Base-by-base conservation (phyloP, 2,329 filamentous ascomycete genomes). In the Calonectria pteridis region DNA sequence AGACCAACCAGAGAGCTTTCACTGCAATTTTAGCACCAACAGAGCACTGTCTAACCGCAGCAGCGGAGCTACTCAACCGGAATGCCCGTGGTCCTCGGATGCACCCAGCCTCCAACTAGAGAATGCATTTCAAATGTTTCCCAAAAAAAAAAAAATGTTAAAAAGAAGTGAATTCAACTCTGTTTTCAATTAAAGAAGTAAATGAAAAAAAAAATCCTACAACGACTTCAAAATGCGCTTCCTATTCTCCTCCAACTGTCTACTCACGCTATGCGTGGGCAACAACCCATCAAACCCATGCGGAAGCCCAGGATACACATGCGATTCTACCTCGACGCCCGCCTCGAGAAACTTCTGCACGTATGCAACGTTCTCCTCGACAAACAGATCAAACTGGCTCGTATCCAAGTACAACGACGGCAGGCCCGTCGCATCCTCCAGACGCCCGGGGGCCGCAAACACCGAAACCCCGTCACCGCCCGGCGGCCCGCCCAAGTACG, bases 401-500 rank as follows among this genome's bases (percentile, higher is more conserved):
- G 35, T 62, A 16, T 62, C 55, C 3, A 62, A 26, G 7, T 62
- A 62, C 33, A 62, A 35, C 33, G 55, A 23, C 33, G 55, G 55
- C 55, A 62, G 35, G 23, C 55, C 55, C 7, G 33, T 16, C 3
- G 55, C 55, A 29, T 62, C 55, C 3, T 14, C 26, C 3, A 62
- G n/a, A 7, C 55, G 55, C 5, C 33, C 55, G 11, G 55, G 55
- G 23, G 55, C 55, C 23, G 55, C 55, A 23, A 62, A 7, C 0
- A 28, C 55, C 26, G 55, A 35, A 40, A 62, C 55, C n/a, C 35
- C 55, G 4, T 68, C 72, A 0, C 37, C 28, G 16, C 72, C 72
- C 13, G 62, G 33, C 1, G 16, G 16, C 1, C 18, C n/a, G 10
- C 72, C 72, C 7, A 74, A 20, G 11, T 74, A 74, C 14, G 73